Percentiles rank a stretch among this genome's conserved stretches.
Evolutionary conservation across 352 stramenopile genomes (phyloP).

Genomic region (Pythium rishiriense): DNA sequence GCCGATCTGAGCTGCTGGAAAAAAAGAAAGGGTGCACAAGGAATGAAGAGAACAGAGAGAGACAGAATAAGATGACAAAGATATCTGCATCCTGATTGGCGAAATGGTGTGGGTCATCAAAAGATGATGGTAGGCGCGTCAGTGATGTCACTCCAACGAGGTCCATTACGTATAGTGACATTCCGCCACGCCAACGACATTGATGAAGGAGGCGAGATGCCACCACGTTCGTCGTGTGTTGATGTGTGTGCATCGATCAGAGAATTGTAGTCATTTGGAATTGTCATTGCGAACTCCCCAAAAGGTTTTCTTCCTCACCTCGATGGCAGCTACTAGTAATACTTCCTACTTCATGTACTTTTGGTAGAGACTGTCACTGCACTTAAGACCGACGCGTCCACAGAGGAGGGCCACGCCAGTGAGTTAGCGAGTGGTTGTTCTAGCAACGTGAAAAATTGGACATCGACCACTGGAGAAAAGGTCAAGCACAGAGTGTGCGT

Average conservation of each 20-base stretch:
- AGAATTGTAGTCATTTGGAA: slow-evolving; percentile 89
- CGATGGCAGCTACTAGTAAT: slow-evolving; percentile 29
- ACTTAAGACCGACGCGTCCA: slow-evolving; percentile 78
- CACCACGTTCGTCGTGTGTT: too few species aligned
- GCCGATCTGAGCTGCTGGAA: too few species aligned
- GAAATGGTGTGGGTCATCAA: too few species aligned
- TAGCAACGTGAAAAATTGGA: slow-evolving; percentile 88
- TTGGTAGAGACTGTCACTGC: slow-evolving; percentile 44
- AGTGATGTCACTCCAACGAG: too few species aligned
- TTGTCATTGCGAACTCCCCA: slow-evolving; percentile 73
- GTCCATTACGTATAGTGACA: too few species aligned
- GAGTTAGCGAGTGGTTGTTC: slow-evolving; percentile 67
- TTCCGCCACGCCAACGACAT: too few species aligned
- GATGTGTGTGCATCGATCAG: slow-evolving; percentile 77
- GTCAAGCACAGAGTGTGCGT: slow-evolving; percentile 89
- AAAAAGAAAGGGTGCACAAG: too few species aligned
- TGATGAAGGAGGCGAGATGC: not conserved
- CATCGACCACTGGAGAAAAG: slow-evolving; percentile 61
- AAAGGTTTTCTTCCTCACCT: slow-evolving; percentile 76
- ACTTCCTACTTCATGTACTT: slow-evolving; percentile 7
- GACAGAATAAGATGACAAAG: too few species aligned
- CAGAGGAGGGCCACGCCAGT: slow-evolving; percentile 50
- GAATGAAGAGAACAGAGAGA: too few species aligned
- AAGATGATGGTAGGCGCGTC: too few species aligned
- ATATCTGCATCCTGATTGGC: too few species aligned